Evolutionary conservation across 129 eudicot genomes (phyloP), one percentile per base, ranked within the genome.

Genomic region (Sambucus nigra): DNA sequence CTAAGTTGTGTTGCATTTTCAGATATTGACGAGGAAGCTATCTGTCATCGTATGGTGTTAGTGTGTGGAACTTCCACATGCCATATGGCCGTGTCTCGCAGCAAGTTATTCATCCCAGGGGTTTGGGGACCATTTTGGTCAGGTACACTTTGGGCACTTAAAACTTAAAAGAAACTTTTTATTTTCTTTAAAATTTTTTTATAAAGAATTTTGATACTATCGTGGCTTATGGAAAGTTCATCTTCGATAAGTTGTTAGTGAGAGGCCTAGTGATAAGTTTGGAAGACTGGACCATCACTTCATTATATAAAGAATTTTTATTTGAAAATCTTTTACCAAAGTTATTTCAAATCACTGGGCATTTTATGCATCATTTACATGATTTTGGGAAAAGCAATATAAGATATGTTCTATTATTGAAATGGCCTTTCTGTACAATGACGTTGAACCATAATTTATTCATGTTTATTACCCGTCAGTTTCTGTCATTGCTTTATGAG

Each of bases 51-150:
- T 46, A 66, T 92, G 95, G 99, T 86, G 54, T 71, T 92, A 72
- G 99, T 92, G 8, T 92, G 99, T 75, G 99, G 99, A 70, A 92
- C 99, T 57, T 92, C 99, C 28, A 86, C 95, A 6, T 92, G 99
- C 69, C 99, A 92, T 59, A 82, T 92, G 99, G 87, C 94, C 38
- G 79, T 92, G 23, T 86, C 99, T 10, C 70, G 70, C 62, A 74
- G 57, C 76, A 92, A 92, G 67, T 63, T 82, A 70, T 89, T 89
- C 53, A 89, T 89, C 38, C 94, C 98, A 31, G 98, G 98, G 72
- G 94, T 89, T 22, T 89, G 95, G 98, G 98, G 98, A 25, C 98
- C 98, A 35, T 89, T 65, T 74, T 89, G 95, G 98, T 89, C 98
- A 33, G 98, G 98, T 89, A 81, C 19, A 25, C 25, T 21, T 53